phyloP scores from a whole-genome alignment of 371 early-diverging fungal genomes.

The Mortierella sp. region DNA sequence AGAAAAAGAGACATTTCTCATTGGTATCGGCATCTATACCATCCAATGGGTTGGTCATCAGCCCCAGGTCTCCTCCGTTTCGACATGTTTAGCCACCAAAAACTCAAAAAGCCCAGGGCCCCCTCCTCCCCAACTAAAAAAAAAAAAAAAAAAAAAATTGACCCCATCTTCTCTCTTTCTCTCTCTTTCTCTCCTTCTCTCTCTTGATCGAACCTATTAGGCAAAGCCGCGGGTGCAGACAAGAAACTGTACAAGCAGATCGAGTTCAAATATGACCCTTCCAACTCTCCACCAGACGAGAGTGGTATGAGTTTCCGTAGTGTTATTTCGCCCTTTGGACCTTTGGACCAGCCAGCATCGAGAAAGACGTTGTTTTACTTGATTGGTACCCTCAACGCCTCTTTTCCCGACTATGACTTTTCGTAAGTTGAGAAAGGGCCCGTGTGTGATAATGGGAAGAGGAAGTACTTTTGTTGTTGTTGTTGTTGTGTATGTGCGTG shows the following conservation, averaged over 20 bases:
- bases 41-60: background rate
- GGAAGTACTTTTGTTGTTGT: too few species aligned
- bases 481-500: too few species aligned
- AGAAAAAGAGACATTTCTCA: too few species aligned
- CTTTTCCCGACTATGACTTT: constrained; percentile 93
- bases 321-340: constrained; percentile 80
- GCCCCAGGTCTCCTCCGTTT: background rate
- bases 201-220: constrained; percentile 48
- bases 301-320: constrained; percentile 48
- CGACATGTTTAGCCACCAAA: background rate
- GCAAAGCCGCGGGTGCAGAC: constrained; percentile 87
- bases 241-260: constrained; percentile 83
- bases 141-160: background rate
- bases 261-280: constrained; percentile 72
- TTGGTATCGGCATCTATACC: background rate
- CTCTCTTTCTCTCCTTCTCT: constrained; percentile 8
- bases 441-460: too few species aligned
- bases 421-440: constrained; percentile 53
- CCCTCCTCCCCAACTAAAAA: too few species aligned
- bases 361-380: constrained; percentile 87
- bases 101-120: too few species aligned
- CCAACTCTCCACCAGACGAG: constrained; percentile 60
- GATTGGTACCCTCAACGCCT: constrained; percentile 87
- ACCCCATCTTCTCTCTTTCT: background rate
- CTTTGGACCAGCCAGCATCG: constrained; percentile 75